A percentile compares a stretch with the other conserved stretches of the same genome.
These are phyloP conservation scores for Yamadazyma sp. DNA, from an alignment of 805 yeast species.

Conservation along the genomic window DNA sequence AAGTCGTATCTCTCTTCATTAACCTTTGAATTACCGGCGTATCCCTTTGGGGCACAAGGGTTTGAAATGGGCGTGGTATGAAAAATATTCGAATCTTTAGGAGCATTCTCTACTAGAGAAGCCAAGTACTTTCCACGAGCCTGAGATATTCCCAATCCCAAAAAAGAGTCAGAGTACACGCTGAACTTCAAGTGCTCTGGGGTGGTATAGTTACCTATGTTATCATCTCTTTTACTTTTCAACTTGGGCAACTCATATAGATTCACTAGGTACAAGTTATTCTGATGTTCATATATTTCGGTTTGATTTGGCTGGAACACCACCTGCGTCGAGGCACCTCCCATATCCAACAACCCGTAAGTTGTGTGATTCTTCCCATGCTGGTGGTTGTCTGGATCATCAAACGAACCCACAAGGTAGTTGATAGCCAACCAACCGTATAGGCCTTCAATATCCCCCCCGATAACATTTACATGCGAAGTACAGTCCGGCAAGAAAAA, in stretches of 20 bases:
- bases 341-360: constrained; percentile 61
- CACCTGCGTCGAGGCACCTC: constrained; percentile 66
- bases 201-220: neutral
- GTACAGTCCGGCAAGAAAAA: constrained; percentile 62
- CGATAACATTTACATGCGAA: constrained; percentile 57
- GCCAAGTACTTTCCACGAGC: constrained; percentile 50
- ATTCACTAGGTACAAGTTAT: constrained; percentile 46
- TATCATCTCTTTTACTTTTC: neutral
- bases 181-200: constrained; percentile 29
- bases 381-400: constrained; percentile 33
- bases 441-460: constrained; percentile 66
- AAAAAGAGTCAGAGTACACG: constrained; percentile 54
- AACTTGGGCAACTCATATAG: constrained; percentile 27
- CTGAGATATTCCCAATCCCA: constrained; percentile 62
- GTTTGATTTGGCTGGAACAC: constrained; percentile 58
- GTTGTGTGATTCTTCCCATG: constrained; percentile 49
- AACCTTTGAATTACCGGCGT: constrained; percentile 23
- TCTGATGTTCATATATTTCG: constrained; percentile 44
- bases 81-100: constrained; percentile 10
- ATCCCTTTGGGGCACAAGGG: constrained; percentile 59
- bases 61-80: constrained; percentile 39
- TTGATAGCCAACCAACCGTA: constrained; percentile 69
- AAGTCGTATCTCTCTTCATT: constrained; percentile 35
- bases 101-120: constrained; percentile 26
- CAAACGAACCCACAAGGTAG: constrained; percentile 49